These are phyloP conservation scores for Handroanthus guayacan DNA, from an alignment of 257 asterid genomes.

Conservation along the genomic window DNA sequence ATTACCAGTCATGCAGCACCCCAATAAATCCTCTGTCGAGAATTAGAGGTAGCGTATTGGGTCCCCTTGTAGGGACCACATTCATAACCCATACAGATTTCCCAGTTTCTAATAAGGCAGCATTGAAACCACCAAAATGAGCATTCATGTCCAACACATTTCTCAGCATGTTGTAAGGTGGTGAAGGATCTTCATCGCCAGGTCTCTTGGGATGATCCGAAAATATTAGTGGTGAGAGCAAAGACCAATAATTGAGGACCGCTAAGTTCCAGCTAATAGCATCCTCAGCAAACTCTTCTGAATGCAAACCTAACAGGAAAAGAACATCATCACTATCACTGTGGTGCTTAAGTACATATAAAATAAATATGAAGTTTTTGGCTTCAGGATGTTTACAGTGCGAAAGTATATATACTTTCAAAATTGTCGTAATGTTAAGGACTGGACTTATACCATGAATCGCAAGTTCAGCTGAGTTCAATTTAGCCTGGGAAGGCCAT, in stretches of 20 bases:
- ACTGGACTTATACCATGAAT: constrained; percentile 64
- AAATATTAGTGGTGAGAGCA: constrained; percentile 91
- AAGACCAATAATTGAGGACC: constrained; percentile 87
- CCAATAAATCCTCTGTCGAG: constrained; percentile 90
- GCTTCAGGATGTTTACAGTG: neutral
- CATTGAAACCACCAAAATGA: constrained; percentile 88
- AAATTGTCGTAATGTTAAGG: constrained; percentile 10
- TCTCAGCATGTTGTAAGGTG: constrained; percentile 99
- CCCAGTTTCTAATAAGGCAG: constrained; percentile 79
- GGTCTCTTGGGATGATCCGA: constrained; percentile 99
- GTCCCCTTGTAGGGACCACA: constrained; percentile 83
- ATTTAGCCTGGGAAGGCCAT: constrained; percentile 81
- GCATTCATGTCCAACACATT: constrained; percentile 99
- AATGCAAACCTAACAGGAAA: constrained; percentile 58
- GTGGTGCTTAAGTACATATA: neutral
- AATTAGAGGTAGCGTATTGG: constrained; percentile 78
- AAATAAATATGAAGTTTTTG: constrained; percentile 7
- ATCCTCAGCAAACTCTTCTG: constrained; percentile 79
- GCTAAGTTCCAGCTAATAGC: constrained; percentile 76
- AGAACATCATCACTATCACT: constrained; percentile 12
- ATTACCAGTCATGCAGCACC: constrained; percentile 90
- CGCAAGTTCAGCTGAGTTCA: constrained; percentile 69
- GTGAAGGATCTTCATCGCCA: constrained; percentile 98
- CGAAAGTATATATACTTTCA: constrained; percentile 6
- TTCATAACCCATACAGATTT: constrained; percentile 99